Evolutionary conservation across 2,329 filamentous ascomycete genomes (phyloP).

Genomic region (Colletotrichum tropicicola): DNA sequence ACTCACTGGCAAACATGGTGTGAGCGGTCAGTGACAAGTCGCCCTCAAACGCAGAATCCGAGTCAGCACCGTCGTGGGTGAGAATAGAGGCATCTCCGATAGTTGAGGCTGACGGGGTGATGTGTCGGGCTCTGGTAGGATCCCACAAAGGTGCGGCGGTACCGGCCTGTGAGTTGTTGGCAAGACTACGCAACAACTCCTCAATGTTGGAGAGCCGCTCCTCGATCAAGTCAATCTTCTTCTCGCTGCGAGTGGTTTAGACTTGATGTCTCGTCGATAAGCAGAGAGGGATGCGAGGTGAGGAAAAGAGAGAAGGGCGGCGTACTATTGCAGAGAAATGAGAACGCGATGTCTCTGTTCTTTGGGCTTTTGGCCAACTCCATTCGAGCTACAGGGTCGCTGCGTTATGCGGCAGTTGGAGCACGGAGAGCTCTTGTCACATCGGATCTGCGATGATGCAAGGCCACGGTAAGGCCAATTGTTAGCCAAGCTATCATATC

Average conservation of each 20-base stretch:
- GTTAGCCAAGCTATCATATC: constrained; percentile 23
- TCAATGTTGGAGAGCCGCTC: constrained; percentile 55
- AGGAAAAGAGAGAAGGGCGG: constrained; percentile 25
- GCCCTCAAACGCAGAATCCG: constrained; percentile 55
- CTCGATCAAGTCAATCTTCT: constrained; percentile 61
- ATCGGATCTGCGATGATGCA: constrained; percentile 58
- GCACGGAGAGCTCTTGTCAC: constrained; percentile 66
- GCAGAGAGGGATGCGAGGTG: background rate
- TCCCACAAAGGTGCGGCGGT: constrained; percentile 14
- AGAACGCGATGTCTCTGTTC: constrained; percentile 64
- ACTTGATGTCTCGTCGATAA: no score
- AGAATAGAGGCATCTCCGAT: constrained; percentile 26
- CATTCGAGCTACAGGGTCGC: constrained; percentile 63
- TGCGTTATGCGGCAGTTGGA: constrained; percentile 65
- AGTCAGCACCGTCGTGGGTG: constrained; percentile 47
- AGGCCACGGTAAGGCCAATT: constrained; percentile 5
- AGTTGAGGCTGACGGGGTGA: constrained; percentile 33
- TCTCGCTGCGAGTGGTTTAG: constrained; percentile 55
- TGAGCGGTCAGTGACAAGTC: constrained; percentile 59
- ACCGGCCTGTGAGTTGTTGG: constrained; percentile 35
- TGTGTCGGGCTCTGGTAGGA: constrained; percentile 27
- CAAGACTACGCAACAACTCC: constrained; percentile 48
- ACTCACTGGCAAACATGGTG: constrained; percentile 62
- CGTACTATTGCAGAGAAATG: constrained; percentile 69
- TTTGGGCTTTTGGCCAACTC: constrained; percentile 62